These are phyloP conservation scores for Verticillium longisporum DNA, from an alignment of 2,329 filamentous ascomycete genomes.

Conservation along the genomic window DNA sequence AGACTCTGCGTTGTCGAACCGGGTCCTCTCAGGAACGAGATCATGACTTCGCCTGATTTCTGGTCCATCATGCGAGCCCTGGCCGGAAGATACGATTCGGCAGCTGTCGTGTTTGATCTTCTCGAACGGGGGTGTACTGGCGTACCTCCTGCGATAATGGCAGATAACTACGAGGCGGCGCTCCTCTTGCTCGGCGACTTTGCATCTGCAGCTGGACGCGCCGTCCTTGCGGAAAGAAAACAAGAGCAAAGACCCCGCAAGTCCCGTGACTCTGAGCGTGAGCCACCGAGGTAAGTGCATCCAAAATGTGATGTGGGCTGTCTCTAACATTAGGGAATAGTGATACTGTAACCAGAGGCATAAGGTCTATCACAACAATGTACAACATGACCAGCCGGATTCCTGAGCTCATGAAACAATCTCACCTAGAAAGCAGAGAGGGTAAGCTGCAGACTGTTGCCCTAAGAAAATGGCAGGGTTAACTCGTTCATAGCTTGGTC, in stretches of 20 bases:
- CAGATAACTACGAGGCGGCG: constrained; percentile 91
- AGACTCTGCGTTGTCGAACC: constrained; percentile 72
- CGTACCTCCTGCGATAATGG: constrained; percentile 75
- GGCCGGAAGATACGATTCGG: constrained; percentile 61
- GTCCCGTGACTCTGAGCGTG: constrained; percentile 38
- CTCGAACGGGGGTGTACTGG: constrained; percentile 70
- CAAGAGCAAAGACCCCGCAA: constrained; percentile 40
- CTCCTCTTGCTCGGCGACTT: constrained; percentile 84
- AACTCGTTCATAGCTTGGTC: constrained; percentile 68
- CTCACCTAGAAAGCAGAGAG: constrained; percentile 81
- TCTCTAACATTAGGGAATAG: constrained; percentile 46
- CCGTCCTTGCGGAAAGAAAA: constrained; percentile 62
- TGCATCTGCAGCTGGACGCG: constrained; percentile 72
- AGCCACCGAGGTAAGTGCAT: constrained; percentile 46
- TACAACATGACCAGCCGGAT: constrained; percentile 77
- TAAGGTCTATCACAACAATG: constrained; percentile 74
- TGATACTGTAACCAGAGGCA: constrained; percentile 67
- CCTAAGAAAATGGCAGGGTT: constrained; percentile 10
- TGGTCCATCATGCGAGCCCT: constrained; percentile 84
- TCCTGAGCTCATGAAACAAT: constrained; percentile 82
- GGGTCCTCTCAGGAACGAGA: constrained; percentile 75
- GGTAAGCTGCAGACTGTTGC: constrained; percentile 34
- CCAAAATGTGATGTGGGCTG: background rate
- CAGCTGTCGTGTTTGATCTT: constrained; percentile 78
- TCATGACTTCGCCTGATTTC: constrained; percentile 95